A percentile compares a stretch with the other conserved stretches of the same genome.
phyloP scores from a whole-genome alignment of 768 basidiomycete species.

The Lepiota venenata region DNA sequence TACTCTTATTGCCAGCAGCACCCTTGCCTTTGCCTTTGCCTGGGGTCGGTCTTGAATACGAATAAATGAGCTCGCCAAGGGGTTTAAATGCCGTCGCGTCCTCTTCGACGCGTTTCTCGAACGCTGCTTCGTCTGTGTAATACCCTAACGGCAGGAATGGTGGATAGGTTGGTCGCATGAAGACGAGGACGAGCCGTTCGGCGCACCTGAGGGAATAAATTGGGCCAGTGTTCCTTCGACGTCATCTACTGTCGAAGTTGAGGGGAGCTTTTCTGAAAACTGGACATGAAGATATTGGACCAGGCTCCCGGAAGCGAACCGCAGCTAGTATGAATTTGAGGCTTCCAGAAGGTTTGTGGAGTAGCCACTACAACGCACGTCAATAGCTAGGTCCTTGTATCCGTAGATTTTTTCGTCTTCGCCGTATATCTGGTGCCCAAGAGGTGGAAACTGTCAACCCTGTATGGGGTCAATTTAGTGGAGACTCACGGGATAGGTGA shows the following conservation, averaged over 20 bases:
- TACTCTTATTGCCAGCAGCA: conserved; percentile 23
- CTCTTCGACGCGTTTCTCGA: conserved; percentile 65
- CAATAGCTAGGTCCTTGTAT: conserved; percentile 78
- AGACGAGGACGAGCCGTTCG: background rate
- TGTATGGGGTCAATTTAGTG: background rate
- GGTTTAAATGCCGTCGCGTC: conserved; percentile 83
- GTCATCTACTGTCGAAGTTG: conserved; percentile 77
- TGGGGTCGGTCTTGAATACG: conserved; percentile 63
- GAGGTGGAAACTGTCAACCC: background rate
- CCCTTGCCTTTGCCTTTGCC: conserved; percentile 55
- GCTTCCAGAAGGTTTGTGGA: background rate
- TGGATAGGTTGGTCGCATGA: background rate
- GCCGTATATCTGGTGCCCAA: conserved; percentile 74
- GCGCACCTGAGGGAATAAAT: conserved; percentile 72
- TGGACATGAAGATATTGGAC: conserved; percentile 68
- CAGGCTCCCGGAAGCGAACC: conserved; percentile 87
- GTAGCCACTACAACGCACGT: conserved; percentile 47
- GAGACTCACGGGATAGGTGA: conserved; percentile 87
- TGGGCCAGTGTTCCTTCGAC: conserved; percentile 72
- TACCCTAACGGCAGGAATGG: conserved; percentile 49
- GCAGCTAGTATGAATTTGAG: conserved; percentile 46
- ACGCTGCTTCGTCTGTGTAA: conserved; percentile 61
- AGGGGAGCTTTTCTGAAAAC: conserved; percentile 63
- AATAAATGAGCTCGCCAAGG: conserved; percentile 67
- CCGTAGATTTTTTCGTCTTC: conserved; percentile 97